Base-by-base conservation (phyloP, 2,329 filamentous ascomycete genomes). In the Phialophora tarda region DNA sequence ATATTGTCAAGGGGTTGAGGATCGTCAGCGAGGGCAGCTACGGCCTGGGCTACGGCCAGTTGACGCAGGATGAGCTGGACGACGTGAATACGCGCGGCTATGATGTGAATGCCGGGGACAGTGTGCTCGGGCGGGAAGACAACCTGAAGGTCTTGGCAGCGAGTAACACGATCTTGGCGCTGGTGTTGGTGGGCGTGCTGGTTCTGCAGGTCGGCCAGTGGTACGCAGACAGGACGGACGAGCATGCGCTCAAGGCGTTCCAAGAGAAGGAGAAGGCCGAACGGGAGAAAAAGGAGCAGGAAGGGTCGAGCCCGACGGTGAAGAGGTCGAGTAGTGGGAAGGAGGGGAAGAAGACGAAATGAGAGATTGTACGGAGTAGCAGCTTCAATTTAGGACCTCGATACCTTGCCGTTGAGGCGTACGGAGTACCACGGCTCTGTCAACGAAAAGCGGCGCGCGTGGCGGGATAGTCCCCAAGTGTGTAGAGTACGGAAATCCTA, bases 161-260 rank as follows among this genome's bases (percentile, higher is more conserved):
- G 7, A 97, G 92, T 78, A 97, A 99, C 80, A 98, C 95, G 2
- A 99, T 99, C 76, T 81, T 98, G 64, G 95, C 94, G 41, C 85
- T 99, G 53, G 92, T 99, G 32, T 81, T 99, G 61, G 89, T 98
- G 2, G 95, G 95, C 4, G 91, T 99, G 10, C 78, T 99, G 71
- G 91, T 97, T 38, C 81, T 99, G 75, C 95, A 99, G 86, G 92
- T 92, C 23, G 95, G 95, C 11, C 92, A 98, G 85, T 98, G 94
- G 95, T 99, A 99, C 81, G 95, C 95, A 28, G 93, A 98, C 85
- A 86, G 91, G 76, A 96, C 96, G 82, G 93, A 98, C 79, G 85
- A 85, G 75, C 90, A 93, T 77, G 93, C 97, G 78, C 86, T 88
- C 72, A 80, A 83, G 78, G 82, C 81, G 69, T 77, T 80, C 63